Evolutionary conservation across 2,329 filamentous ascomycete genomes (phyloP), one percentile per base, ranked within the genome.

Genomic region (Orbilia javanica): DNA sequence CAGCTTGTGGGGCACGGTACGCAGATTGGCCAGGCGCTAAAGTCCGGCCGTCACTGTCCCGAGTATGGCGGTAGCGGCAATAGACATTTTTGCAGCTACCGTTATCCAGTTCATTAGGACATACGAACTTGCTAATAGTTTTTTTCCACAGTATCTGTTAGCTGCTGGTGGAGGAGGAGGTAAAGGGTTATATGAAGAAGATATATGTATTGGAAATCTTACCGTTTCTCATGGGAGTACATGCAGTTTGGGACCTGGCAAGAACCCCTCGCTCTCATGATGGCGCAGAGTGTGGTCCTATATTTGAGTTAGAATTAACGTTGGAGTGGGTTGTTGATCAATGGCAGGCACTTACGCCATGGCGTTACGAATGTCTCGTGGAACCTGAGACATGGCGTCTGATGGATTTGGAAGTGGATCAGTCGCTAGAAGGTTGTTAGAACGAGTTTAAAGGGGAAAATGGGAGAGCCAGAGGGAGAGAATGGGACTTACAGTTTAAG

Each of bases 331-430:
- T 15, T 2, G 5, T 11, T 15, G 2, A 39, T 15, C 13, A 15
- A 39, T 42, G 31, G 8, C 31, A 4, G 55, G 18, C 27, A 44
- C 65, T 52, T 65, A 76, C 72, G 55, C 36, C 72, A 76, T 76
- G 22, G 55, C 72, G 18, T 15, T 29, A 27, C 27, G 66, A 31
- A 76, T 76, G 25, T 76, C 72, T 42, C 18, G 34, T 7, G 72
- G 72, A 22, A 76, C 36, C 4, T 62, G 20, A 18, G 11, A 15
- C 42, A 29, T 68, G 25, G 13, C 48, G 29, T 46, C 29, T 20
- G 10, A 42, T n/a, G 3, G 10, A 18, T 27, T 27, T 3, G 10
- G 20, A 1, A 42, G 20, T 2, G 25, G n/a, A n/a, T 50, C 34
- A 64, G 60, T 27, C 1, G 8, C 25, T 48, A 20, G 25, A 11